A percentile compares a stretch with the other conserved stretches of the same genome.
Conservation (phyloP, 345 rosid species). For the Boechera retrofracta region DNA sequence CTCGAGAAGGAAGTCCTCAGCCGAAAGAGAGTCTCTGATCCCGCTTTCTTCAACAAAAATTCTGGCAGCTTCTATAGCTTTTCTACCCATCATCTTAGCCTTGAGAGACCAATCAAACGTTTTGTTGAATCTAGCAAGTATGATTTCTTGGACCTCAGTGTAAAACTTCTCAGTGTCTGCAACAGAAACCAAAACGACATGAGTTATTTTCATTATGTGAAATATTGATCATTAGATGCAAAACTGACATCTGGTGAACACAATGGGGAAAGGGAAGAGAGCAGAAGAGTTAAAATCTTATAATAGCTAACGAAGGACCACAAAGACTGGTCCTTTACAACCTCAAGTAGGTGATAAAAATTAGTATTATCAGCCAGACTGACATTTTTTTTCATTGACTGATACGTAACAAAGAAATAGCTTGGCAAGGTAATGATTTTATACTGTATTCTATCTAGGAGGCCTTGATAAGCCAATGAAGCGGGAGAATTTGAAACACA, state of each 20-base stretch:
- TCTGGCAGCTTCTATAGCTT: constrained; percentile 85
- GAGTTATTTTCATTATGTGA: background rate
- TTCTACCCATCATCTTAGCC: constrained; percentile 97
- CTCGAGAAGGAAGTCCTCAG: constrained; percentile 81
- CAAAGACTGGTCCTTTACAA: background rate
- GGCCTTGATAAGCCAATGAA: background rate
- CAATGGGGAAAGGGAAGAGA: background rate
- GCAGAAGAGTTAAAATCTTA: background rate
- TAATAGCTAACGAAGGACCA: background rate
- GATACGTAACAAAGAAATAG: too few species aligned
- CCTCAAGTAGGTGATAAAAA: background rate
- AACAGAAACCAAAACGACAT: constrained; percentile 5
- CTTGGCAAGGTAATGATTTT: too few species aligned
- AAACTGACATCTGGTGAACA: background rate
- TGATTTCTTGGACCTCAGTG: constrained; percentile 88
- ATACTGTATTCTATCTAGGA: too few species aligned
- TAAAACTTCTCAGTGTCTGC: constrained; percentile 96
- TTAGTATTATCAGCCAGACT: too few species aligned
- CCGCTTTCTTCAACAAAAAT: constrained; percentile 86
- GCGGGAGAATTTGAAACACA: background rate
- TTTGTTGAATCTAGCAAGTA: constrained; percentile 84
- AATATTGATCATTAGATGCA: background rate
- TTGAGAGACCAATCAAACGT: constrained; percentile 94
- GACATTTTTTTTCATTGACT: too few species aligned
- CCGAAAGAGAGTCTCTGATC: constrained; percentile 78